Evolutionary conservation across 1,284 basidiomycete species (phyloP), one percentile per base, ranked within the genome.

Genomic region (Tilletia setariae): DNA sequence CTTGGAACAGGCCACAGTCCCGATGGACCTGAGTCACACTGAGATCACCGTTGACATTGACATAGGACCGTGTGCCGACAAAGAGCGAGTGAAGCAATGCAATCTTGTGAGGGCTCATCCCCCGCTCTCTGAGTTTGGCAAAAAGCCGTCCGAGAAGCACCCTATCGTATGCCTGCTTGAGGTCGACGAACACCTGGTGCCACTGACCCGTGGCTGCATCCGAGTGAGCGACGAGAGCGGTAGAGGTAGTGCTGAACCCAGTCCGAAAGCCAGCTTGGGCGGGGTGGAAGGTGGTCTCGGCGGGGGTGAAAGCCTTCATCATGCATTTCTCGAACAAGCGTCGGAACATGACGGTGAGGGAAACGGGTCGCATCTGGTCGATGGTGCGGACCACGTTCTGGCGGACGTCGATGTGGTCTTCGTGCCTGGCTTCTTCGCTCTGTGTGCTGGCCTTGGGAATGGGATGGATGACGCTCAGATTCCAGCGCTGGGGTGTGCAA

Each of bases 251-350:
- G 47, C 47, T 49, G 47, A 7, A 49, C 19, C 47, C 47, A 23
- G 47, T 4, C 4, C 47, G 47, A 23, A 49, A 49, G 47, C 47
- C 47, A 16, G 47, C 47, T 23, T 49, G 47, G 4, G 8, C 47
- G 6, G 47, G 47, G 47, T 49, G 47, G 47, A 49, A 49, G 6
- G 47, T n/a, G 19, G 19, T 49, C 19, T 49, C 47, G 43, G 43
- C 19, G 19, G 19, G 19, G 47, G 47, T 49, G 43, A 49, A n/a
- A 23, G 8, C 6, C 19, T 16, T 23, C 47, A 49, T 16, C 7
- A 49, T n/a, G 47, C 47, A 49, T 23, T 49, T 49, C 47, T 49
- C 47, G 47, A 49, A 49, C 47, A 49, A 23, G 19, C 47, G 47
- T 7, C 47, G 47, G 47, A 49, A 7, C 19, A 49, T 4, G 47